These are phyloP conservation scores for Verticillium zaregamsianum DNA, from an alignment of 2,329 filamentous ascomycete species.

Conservation along the genomic window DNA sequence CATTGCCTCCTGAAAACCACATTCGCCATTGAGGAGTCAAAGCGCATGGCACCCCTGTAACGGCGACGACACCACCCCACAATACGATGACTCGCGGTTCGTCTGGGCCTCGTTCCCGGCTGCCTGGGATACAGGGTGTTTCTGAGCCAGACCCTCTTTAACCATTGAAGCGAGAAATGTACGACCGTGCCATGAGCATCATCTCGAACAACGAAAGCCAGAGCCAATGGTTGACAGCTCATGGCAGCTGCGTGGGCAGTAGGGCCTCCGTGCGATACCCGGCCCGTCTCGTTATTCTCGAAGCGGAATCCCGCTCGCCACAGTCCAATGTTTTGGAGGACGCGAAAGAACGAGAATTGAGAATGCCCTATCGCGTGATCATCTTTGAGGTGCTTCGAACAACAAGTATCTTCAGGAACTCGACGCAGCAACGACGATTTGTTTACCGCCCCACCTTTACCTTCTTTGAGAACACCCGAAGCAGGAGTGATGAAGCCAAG, in stretches of 20 bases:
- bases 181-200: not conserved
- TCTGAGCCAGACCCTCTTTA: not conserved
- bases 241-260: not conserved
- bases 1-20: not conserved
- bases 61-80: not conserved
- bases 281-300: not conserved
- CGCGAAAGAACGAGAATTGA: not conserved
- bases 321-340: not conserved
- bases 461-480: too few relatives aligned
- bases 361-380: too few relatives aligned
- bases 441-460: too few relatives aligned
- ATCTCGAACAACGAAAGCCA: not conserved
- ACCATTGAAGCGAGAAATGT: not conserved
- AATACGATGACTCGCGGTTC: not conserved
- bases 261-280: not conserved
- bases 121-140: not conserved
- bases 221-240: not conserved
- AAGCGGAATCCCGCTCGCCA: not conserved
- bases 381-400: too few relatives aligned
- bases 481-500: too few relatives aligned
- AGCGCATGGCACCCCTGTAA: not conserved
- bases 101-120: not conserved
- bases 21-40: not conserved
- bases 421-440: too few relatives aligned
- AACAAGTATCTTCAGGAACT: too few relatives aligned